Evolutionary conservation across 768 basidiomycete species (phyloP).

Genomic region (Kwoniella shandongensis): DNA sequence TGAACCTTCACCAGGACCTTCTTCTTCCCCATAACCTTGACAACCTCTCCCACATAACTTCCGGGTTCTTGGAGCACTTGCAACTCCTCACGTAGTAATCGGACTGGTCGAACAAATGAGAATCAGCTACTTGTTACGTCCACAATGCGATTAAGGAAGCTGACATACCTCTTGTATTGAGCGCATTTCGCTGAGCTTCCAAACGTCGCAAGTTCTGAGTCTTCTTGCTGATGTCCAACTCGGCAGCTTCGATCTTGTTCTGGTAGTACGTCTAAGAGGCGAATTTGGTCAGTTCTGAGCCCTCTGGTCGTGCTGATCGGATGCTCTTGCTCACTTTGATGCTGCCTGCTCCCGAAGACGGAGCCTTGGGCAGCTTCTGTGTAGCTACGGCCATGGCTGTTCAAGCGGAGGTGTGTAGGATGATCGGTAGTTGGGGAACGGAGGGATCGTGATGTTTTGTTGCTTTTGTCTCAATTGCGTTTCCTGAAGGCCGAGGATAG

Average conservation of each 20-base stretch:
- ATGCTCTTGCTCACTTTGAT: conserved; percentile 49
- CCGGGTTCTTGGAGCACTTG: conserved; percentile 92
- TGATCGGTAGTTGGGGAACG: too few relatives aligned
- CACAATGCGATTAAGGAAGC: conserved; percentile 25
- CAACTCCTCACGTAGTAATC: conserved; percentile 85
- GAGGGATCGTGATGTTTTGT: too few relatives aligned
- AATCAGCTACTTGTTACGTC: conserved; percentile 5
- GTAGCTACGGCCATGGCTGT: conserved; percentile 35
- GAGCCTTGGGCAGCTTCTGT: conserved; percentile 34
- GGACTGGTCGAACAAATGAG: conserved; percentile 59
- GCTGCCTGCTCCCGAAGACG: conserved; percentile 23
- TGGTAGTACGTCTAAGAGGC: conserved; percentile 78
- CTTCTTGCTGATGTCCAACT: conserved; percentile 90
- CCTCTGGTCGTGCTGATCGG: neutral
- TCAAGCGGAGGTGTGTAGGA: neutral
- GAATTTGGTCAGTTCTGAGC: neutral
- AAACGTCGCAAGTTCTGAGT: conserved; percentile 92
- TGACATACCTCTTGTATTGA: conserved; percentile 81
- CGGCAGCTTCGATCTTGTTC: conserved; percentile 90
- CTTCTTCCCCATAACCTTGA: conserved; percentile 99
- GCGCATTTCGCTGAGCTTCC: conserved; percentile 94
- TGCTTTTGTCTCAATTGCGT: too few relatives aligned
- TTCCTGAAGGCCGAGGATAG: too few relatives aligned
- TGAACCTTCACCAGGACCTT: conserved; percentile 98
- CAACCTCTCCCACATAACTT: conserved; percentile 94